Percentiles rank a stretch among this genome's conserved stretches.
phyloP scores from a whole-genome alignment of 176 grass and related monocot species.

The Juncus effusus region DNA sequence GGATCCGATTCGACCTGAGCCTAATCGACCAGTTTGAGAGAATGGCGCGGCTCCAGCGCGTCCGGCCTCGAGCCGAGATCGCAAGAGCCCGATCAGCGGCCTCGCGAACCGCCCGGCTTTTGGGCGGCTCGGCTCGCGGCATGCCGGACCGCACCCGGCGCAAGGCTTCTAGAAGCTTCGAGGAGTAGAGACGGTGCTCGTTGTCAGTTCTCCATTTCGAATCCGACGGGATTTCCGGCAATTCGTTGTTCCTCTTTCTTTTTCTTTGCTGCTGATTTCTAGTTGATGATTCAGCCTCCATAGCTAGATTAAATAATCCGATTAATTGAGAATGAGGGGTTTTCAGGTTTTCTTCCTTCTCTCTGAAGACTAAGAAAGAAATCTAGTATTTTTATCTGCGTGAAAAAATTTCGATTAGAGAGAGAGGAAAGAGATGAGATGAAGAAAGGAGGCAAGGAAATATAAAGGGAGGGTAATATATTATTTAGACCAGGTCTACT shows the following conservation, averaged over 20 bases:
- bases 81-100: conserved; percentile 78
- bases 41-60: conserved; percentile 85
- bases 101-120: conserved; percentile 59
- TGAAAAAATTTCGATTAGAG: neutral
- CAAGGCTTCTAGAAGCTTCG: conserved; percentile 77
- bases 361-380: too few relatives aligned
- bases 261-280: conserved; percentile 23
- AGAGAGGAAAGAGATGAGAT: neutral
- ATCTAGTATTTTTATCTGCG: too few relatives aligned
- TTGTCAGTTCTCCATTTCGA: conserved; percentile 73
- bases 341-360: too few relatives aligned
- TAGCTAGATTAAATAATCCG: neutral
- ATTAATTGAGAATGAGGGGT: neutral
- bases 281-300: conserved; percentile 28
- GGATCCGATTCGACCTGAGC: conserved; percentile 33
- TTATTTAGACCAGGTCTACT: neutral
- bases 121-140: conserved; percentile 12
- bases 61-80: conserved; percentile 50
- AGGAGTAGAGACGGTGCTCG: conserved; percentile 80
- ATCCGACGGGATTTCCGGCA: neutral
- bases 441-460: conserved; percentile 2
- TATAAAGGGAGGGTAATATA: conserved; percentile 24
- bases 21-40: conserved; percentile 43
- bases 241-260: conserved; percentile 8
- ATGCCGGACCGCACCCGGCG: conserved; percentile 41